Evolutionary conservation across 441 rosid genomes (phyloP), one percentile per base, ranked within the genome.

Genomic region (Melastoma candidum): DNA sequence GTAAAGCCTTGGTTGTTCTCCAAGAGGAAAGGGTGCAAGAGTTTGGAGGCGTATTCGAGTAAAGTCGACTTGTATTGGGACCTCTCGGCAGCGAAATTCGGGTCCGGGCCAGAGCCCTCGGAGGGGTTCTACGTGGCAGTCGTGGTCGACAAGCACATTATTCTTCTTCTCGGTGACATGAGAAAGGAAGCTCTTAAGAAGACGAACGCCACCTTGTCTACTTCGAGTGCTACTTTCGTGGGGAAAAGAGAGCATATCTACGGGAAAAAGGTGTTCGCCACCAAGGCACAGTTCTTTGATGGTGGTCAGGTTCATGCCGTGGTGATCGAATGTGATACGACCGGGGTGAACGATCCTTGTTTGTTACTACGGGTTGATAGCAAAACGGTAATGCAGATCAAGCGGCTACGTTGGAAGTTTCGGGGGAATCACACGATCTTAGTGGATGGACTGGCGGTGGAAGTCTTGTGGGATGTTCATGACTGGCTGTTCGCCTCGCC

Each of bases 391-490:
- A 75, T 88, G 92, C 79, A 75, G 69, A 84, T 85, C 69, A 83
- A 77, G 78, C 68, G 78, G 64, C 78, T 88, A 2, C 65, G 65
- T 0, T 88, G 97, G 95, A 88, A 88, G 77, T 88, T 88, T 55
- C 70, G 96, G 12, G 96, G 92, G 39, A 88, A 85, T 51, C 80
- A 75, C 53, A 85, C 87, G 4, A 79, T 88, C 57, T 61, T 79
- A 68, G 84, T 88, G 2, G 83, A 83, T 63, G 90, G 90, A 44
- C 36, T 81, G 36, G 74, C 81, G 0, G 80, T 88, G 26, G 95
- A 85, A 66, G 82, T 85, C 53, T 73, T 76, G 51, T 88, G 97
- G 97, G 95, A 88, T 71, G 92, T 88, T 14, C 77, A 88, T 71
- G 81, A 67, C 66, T 88, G 96, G 96, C 81, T 88, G 11, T 88